A percentile compares a stretch with the other conserved stretches of the same genome.
Evolutionary conservation across 2,329 filamentous ascomycete species (phyloP).

Genomic region (Diatrype stigma): DNA sequence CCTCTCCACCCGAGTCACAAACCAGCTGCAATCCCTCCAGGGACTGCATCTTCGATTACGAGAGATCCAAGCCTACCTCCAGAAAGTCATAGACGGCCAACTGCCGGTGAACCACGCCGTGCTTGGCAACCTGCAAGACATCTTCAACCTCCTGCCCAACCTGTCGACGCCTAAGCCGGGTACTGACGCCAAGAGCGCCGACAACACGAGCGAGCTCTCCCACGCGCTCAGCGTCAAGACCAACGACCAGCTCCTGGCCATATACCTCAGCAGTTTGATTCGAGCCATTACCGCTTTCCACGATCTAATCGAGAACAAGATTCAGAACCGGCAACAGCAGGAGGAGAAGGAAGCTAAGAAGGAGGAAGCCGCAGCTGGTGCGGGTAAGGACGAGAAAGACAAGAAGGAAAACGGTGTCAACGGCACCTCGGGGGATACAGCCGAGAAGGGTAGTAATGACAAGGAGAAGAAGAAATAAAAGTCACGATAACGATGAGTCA

Average conservation of each 20-base stretch:
- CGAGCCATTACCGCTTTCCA: slow-evolving; percentile 98
- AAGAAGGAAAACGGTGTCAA: slow-evolving; percentile 45
- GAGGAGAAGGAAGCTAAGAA: slow-evolving; percentile 91
- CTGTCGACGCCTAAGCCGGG: slow-evolving; percentile 74
- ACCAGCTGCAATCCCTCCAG: slow-evolving; percentile 94
- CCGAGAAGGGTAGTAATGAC: slow-evolving; percentile 31
- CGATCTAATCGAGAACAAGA: slow-evolving; percentile 99
- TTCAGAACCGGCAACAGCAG: slow-evolving; percentile 95
- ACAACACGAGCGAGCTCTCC: slow-evolving; percentile 72
- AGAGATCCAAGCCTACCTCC: slow-evolving; percentile 91
- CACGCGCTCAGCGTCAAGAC: slow-evolving; percentile 98
- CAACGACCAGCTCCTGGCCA: slow-evolving; percentile 97
- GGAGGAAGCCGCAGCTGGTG: slow-evolving; percentile 42
- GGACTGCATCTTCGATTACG: slow-evolving; percentile 90
- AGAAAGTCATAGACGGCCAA: slow-evolving; percentile 90
- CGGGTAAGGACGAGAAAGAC: slow-evolving; percentile 57
- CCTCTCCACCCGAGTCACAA: slow-evolving; percentile 92
- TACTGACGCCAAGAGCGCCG: slow-evolving; percentile 42
- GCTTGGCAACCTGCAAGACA: slow-evolving; percentile 95
- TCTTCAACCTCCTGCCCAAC: slow-evolving; percentile 97
- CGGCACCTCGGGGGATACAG: slow-evolving; percentile 46
- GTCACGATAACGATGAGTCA: slow-evolving; percentile 15
- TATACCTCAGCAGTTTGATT: slow-evolving; percentile 95
- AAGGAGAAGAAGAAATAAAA: slow-evolving; percentile 46
- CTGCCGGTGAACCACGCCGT: slow-evolving; percentile 97